phyloP scores from a whole-genome alignment of 495 filamentous ascomycete genomes.

The Penicillium riverlandense region DNA sequence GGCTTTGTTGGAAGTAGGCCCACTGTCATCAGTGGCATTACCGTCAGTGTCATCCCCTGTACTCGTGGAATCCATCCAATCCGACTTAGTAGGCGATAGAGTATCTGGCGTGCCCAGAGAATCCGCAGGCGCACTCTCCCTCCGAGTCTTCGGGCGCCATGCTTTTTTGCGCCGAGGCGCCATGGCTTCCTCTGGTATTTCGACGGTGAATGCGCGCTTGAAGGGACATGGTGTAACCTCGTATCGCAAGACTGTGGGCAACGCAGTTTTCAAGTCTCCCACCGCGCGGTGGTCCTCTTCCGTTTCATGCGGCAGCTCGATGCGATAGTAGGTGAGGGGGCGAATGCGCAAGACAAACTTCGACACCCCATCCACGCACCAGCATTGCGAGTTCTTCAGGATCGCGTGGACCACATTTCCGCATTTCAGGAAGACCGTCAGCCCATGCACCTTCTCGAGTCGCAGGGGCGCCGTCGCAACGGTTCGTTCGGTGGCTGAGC shows the following conservation, averaged over 20 bases:
- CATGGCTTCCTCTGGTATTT: constrained; percentile 61
- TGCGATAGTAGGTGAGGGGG: constrained; percentile 76
- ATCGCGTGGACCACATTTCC: constrained; percentile 75
- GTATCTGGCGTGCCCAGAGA: constrained; percentile 5
- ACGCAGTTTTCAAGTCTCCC: constrained; percentile 57
- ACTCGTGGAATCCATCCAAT: constrained; percentile 21
- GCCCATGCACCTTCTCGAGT: constrained; percentile 73
- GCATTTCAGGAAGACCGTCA: constrained; percentile 80
- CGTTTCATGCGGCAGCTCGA: constrained; percentile 65
- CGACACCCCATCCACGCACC: constrained; percentile 81
- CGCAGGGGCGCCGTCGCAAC: constrained; percentile 72
- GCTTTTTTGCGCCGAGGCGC: constrained; percentile 60
- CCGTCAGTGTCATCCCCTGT: constrained; percentile 33
- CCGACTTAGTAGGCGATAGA: constrained; percentile 5
- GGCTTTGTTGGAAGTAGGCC: constrained; percentile 19
- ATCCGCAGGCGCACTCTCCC: constrained; percentile 25
- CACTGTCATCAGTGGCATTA: constrained; percentile 32
- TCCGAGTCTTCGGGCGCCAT: constrained; percentile 58
- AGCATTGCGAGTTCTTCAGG: constrained; percentile 79
- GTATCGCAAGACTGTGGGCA: constrained; percentile 67
- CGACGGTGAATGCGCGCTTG: constrained; percentile 63
- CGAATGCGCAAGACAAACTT: constrained; percentile 79
- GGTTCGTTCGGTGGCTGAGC: constrained; percentile 69
- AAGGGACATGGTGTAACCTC: constrained; percentile 88
- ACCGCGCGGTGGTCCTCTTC: constrained; percentile 53